Evolutionary conservation across 345 rosid species (phyloP), one percentile per base, ranked within the genome.

Genomic region (Conringia planisiliqua): DNA sequence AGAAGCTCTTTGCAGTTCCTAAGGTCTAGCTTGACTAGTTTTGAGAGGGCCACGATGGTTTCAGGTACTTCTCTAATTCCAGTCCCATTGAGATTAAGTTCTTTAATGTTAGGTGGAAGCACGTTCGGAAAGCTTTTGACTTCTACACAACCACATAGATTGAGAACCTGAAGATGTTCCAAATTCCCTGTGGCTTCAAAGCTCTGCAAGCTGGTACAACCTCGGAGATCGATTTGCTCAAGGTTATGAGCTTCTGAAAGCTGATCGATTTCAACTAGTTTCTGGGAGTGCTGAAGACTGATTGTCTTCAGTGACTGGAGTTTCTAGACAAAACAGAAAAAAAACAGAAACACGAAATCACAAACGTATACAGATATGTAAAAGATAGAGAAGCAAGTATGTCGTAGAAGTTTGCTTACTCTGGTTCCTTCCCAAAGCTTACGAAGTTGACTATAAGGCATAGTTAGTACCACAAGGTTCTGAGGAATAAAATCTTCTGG

Each of bases 181-280:
- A 68, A n/a, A 42, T 30, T 20, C 24, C 27, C 9, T 30, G 11
- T 69, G 20, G 54, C 10, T 40, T 54, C 65, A 27, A 42, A 55
- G 42, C 64, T 57, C 42, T 56, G 44, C 73, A 69, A 69, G 30
- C 43, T 43, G 2, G 30, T 69, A 43, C 73, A 56, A 2, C 64
- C 64, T 69, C 5, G 40, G 40, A 69, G 52, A 42, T 55, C 42
- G 22, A 56, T 56, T 14, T n/a, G 13, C 42, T 69, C 54, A 27
- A 69, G 29, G 17, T 30, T 43, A 1, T 16, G 24, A 32, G 58
- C 66, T 4, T 58, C n/a, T 57, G 44, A 30, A 58, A 58, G 24
- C 33, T 57, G 44, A 7, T 42, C 0, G 32, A 58, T 18, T 2
- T 22, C 24, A 22, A 22, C 24, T 22, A 22, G 24, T 22, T 22